Evolutionary conservation across 2,329 filamentous ascomycete species (phyloP).

Genomic region (Orbilia ellipsospora): DNA sequence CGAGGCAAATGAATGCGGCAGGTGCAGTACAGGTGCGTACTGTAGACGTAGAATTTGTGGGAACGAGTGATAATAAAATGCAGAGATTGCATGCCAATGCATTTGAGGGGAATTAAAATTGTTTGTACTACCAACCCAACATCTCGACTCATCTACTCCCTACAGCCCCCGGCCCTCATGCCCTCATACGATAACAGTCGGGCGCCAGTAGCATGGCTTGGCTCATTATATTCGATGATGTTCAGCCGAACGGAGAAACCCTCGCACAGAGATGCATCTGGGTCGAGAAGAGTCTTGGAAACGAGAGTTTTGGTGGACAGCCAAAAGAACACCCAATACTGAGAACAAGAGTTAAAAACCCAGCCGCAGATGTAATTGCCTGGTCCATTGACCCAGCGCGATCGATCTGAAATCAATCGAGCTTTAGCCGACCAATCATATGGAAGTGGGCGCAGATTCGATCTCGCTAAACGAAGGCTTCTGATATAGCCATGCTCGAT

Average conservation of each 20-base stretch:
- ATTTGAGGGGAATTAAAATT: no score
- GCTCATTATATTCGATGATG: neutral
- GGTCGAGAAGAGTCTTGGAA: neutral
- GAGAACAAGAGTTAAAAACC: constrained; percentile 3
- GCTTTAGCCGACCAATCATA: constrained; percentile 29
- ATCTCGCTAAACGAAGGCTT: constrained; percentile 40
- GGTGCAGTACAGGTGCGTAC: no score
- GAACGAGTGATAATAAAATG: no score
- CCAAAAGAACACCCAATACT: constrained; percentile 1
- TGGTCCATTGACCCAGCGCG: constrained; percentile 14
- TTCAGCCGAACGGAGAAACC: constrained; percentile 18
- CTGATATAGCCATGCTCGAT: constrained; percentile 3
- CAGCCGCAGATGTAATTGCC: constrained; percentile 32
- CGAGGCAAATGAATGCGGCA: no score
- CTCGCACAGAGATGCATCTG: constrained; percentile 7
- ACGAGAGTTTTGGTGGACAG: constrained; percentile 3
- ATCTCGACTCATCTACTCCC: no score
- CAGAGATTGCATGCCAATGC: no score
- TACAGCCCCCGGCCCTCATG: no score
- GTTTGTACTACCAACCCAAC: no score
- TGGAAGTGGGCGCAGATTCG: constrained; percentile 13
- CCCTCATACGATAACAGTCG: no score
- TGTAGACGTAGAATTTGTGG: no score
- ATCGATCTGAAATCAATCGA: constrained; percentile 26
- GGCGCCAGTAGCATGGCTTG: no score